Base-by-base conservation (phyloP, 2,329 filamentous ascomycete genomes). In the Talaromyces sp. region DNA sequence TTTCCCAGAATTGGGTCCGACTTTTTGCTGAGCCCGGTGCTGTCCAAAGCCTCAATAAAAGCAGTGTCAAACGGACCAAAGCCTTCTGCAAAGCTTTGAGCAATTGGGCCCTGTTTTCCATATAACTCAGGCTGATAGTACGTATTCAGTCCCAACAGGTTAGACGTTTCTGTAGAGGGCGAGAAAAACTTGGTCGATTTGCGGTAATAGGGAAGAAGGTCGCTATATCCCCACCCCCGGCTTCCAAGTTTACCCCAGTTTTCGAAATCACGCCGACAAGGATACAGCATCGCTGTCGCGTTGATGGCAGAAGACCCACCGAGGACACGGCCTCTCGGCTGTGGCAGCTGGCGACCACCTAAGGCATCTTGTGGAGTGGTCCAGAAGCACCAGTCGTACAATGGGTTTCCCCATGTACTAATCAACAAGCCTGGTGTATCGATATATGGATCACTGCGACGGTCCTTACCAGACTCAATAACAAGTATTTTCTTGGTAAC, bases 271-370 rank as follows among this genome's bases (percentile, higher is more conserved):
- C 22, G 17, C 31, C n/a, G 17, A 22, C 47, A 35, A 10, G 56
- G 39, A 15, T 52, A 52, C 4, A 50, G 17, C 31, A 60, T 39
- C 4, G 39, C 33, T n/a, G 27, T 31, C 4, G 49, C 31, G 17
- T 65, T 65, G 17, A 61, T 45, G 2, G 57, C 54, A 10, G 43
- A 50, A 27, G 39, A 37, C 4, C 63, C 63, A 17, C 63, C 63
- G 9, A 65, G 41, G n/a, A 61, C 19, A 31, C 52, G 35, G 27
- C 63, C 63, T 37, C 54, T 15, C 5, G 63, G 43, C 25, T 52
- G 27, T 15, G 56, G 37, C 8, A 65, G 37, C n/a, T 37, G 33
- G 9, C 63, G 39, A 43, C 49, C 47, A 19, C 17, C 47, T 11
- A 65, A 19, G 3, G 41, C 31, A 7, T 33, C 35, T 17, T 63